phyloP scores from a whole-genome alignment of 2,329 filamentous ascomycete species.

The Tolypocladium tundrense region DNA sequence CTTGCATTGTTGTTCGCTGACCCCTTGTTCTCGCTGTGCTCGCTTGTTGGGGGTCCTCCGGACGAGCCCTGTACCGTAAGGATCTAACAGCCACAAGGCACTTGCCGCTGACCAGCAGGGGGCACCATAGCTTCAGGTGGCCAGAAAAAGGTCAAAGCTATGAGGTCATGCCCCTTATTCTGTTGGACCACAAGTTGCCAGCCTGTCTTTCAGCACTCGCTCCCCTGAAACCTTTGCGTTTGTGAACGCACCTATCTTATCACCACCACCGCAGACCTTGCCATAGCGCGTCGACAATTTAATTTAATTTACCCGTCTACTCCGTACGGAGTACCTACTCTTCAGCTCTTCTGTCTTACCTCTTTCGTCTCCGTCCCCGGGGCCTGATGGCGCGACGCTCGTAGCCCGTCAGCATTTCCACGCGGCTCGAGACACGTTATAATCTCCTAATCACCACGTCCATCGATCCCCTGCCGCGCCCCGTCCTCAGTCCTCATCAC shows the following conservation, averaged over 20 bases:
- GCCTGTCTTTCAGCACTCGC: not conserved
- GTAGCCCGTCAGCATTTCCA: not conserved
- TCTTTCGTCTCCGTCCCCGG: not conserved
- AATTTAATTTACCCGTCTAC: conserved; percentile 1
- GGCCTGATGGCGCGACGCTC: not conserved
- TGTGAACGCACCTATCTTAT: not conserved
- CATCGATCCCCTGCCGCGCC: not conserved
- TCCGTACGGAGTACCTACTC: not conserved
- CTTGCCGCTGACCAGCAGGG: not conserved
- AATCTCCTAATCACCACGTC: not conserved
- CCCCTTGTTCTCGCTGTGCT: not conserved
- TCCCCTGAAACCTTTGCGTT: not conserved
- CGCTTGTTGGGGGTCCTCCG: not conserved
- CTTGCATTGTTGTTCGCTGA: no score
- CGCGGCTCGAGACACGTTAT: not conserved
- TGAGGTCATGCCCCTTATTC: not conserved
- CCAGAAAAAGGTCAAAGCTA: not conserved
- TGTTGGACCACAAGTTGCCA: not conserved
- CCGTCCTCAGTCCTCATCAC: not conserved
- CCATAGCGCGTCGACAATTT: conserved; percentile 1
- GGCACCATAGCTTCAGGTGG: not conserved
- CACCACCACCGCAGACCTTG: not conserved
- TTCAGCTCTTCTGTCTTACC: not conserved
- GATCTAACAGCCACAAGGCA: not conserved
- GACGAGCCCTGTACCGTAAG: no score